Evolutionary conservation across 208 protist genomes (phyloP).

Genomic region (Jaenimonas drosophilae): DNA sequence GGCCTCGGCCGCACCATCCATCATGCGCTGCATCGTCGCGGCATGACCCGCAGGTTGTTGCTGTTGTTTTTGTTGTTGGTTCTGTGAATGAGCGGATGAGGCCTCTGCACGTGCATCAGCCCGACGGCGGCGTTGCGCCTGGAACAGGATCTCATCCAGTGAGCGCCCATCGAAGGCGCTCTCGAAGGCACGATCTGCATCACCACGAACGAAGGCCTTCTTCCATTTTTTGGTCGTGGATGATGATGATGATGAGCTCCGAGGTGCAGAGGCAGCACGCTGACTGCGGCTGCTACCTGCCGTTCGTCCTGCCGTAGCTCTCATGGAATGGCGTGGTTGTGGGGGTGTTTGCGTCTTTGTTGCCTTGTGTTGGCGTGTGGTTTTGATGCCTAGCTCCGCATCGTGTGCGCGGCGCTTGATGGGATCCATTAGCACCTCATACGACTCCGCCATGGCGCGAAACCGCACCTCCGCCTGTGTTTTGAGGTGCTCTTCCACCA

Average conservation of each 20-base stretch:
- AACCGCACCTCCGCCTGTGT: slow-evolving; percentile 67
- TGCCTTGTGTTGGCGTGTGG: slow-evolving; percentile 3
- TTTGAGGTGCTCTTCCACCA: slow-evolving; percentile 39
- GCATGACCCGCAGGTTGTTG: slow-evolving; percentile 8
- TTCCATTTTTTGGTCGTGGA: slow-evolving; percentile 4
- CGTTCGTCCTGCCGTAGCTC: neutral
- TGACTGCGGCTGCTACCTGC: neutral
- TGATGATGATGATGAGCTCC: neutral
- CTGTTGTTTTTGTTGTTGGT: neutral
- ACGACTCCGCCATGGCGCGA: slow-evolving; percentile 87
- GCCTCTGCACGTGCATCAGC: slow-evolving; percentile 3
- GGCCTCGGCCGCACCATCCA: slow-evolving; percentile 33
- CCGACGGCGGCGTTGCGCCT: slow-evolving; percentile 42
- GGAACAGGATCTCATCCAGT: slow-evolving; percentile 75
- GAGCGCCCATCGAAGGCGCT: slow-evolving; percentile 78
- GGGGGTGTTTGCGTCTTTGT: neutral
- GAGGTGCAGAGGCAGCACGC: no score
- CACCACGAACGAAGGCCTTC: slow-evolving; percentile 59
- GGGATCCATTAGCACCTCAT: slow-evolving; percentile 93
- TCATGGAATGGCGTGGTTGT: neutral
- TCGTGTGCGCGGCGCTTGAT: slow-evolving; percentile 93
- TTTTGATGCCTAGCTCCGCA: slow-evolving; percentile 33
- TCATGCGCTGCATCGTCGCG: slow-evolving; percentile 10
- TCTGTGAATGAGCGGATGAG: neutral
- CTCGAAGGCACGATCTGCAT: slow-evolving; percentile 76